Evolutionary conservation across 2,329 filamentous ascomycete genomes (phyloP), one percentile per base, ranked within the genome.

Genomic region (Aspergillus sp.): DNA sequence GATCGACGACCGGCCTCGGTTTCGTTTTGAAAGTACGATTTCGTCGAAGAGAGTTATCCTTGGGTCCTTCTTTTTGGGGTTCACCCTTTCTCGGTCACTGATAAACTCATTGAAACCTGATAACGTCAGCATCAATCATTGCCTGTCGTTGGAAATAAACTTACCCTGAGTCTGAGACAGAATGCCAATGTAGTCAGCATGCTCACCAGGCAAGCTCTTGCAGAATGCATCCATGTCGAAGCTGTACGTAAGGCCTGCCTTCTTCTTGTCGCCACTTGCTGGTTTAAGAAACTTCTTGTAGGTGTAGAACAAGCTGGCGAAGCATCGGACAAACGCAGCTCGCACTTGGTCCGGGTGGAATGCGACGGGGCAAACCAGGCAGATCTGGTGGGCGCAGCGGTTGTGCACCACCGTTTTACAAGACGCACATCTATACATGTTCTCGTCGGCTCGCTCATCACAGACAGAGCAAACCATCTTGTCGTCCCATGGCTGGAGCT

Each of bases 181-280:
- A 68, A 85, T 79, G 44, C 79, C 73, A 69, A 89, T 82, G 66
- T 89, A 89, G 55, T 86, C 84, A 24, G 83, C 81, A 64, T 87
- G 84, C 64, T 89, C 86, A 57, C 82, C 77, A 2, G 86, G 86
- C 61, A 89, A 76, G 65, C 84, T 87, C 69, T 82, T 83, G 62
- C 87, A 73, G 66, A 88, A 89, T 3, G 83, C 83, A 45, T 88
- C 85, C 79, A 86, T 84, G 69, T 88, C 86, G 75, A 89, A 89
- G 58, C 80, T 79, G 65, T 87, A 88, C 22, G 83, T 74, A 70
- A 87, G 73, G 3, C 86, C 86, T 11, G 81, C 77, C 67, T 86
- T 88, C 70, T 84, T 86, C 63, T 85, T 82, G 51, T 87, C 84
- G 22, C 83, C 81, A 9, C 76, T 81, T 15, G 86, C 81, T 4